Conservation (phyloP, 1,139 yeast genomes). For the Blastobotrys arbuscula region DNA sequence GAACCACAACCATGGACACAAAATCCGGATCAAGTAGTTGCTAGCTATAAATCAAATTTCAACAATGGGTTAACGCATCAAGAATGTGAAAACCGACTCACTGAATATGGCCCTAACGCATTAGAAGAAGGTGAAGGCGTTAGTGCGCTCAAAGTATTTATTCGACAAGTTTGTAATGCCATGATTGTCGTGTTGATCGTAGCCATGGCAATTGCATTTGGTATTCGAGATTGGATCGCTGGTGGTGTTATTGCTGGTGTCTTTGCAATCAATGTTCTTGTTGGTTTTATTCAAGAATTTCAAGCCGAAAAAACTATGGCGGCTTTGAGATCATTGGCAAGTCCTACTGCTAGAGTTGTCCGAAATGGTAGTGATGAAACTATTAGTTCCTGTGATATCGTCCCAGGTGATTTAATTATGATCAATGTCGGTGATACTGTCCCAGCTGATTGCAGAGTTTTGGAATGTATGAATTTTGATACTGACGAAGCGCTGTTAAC, state of each 20-base stretch:
- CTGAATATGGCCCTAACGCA: conserved; percentile 50
- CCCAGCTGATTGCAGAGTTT: conserved; percentile 68
- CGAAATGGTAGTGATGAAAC: conserved; percentile 58
- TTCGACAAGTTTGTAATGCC: conserved; percentile 72
- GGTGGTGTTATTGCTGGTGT: conserved; percentile 80
- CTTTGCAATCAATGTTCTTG: conserved; percentile 56
- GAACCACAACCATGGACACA: conserved; percentile 33
- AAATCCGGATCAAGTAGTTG: conserved; percentile 16
- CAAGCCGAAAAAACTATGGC: conserved; percentile 82
- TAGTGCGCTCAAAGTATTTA: conserved; percentile 51
- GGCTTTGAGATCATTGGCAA: conserved; percentile 58
- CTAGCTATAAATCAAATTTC: conserved; percentile 37
- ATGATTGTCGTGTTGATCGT: conserved; percentile 72
- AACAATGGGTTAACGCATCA: conserved; percentile 45
- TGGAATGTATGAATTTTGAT: conserved; percentile 60
- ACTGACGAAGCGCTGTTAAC: conserved; percentile 77
- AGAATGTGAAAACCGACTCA: conserved; percentile 36
- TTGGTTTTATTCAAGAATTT: conserved; percentile 67
- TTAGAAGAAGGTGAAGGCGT: conserved; percentile 58
- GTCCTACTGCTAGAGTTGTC: conserved; percentile 63
- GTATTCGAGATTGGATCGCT: conserved; percentile 73
- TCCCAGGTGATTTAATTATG: conserved; percentile 68
- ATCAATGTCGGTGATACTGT: conserved; percentile 72
- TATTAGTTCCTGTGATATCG: conserved; percentile 62
- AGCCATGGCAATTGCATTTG: conserved; percentile 71